These are phyloP conservation scores for Diaporthe australafricana DNA, from an alignment of 2,329 filamentous ascomycete genomes.

Conservation along the genomic window DNA sequence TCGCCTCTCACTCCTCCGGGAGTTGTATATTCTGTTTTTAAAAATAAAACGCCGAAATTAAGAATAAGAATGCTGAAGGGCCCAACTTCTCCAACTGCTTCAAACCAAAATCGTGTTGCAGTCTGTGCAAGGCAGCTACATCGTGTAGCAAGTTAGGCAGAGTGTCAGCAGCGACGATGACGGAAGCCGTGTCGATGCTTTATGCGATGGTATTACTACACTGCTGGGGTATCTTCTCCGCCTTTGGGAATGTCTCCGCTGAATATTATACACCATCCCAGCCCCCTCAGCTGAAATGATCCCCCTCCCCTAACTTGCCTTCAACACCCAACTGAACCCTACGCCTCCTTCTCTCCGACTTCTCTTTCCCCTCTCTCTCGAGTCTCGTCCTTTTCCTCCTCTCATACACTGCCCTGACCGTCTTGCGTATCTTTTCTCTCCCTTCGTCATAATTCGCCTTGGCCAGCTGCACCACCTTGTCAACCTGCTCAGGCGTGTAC, in stretches of 20 bases:
- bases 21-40: conserved; percentile 33
- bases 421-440: conserved; percentile 79
- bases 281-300: conserved; percentile 70
- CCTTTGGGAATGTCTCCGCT: neutral
- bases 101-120: no score
- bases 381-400: conserved; percentile 81
- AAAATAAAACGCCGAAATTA: conserved; percentile 21
- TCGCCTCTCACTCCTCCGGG: conserved; percentile 33
- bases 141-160: no score
- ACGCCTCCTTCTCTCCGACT: conserved; percentile 56
- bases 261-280: neutral
- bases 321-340: conserved; percentile 62
- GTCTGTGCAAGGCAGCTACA: neutral
- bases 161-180: neutral
- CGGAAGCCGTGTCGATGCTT: neutral
- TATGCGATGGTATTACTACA: neutral
- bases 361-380: conserved; percentile 58
- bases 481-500: conserved; percentile 91
- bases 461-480: conserved; percentile 84
- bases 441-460: conserved; percentile 89
- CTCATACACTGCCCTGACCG: conserved; percentile 91
- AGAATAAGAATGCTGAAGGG: neutral
- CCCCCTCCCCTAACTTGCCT: conserved; percentile 70
- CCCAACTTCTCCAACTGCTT: neutral
- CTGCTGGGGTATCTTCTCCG: conserved; percentile 32